Base-by-base conservation (phyloP, 257 asterid genomes). In the Capsicum chinense region DNA sequence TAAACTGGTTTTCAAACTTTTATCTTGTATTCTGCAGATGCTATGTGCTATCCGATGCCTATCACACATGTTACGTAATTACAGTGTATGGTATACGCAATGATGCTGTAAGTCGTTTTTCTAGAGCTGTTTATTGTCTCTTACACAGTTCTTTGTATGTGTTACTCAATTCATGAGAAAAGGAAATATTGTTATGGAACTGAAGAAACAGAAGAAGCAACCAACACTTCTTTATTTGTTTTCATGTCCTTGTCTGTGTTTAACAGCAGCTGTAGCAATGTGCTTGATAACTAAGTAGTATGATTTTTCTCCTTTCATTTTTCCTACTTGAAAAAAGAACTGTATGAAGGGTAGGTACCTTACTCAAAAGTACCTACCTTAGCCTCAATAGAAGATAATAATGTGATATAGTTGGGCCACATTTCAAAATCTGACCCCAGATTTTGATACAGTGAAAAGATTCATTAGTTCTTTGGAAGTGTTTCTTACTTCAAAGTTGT, bases 41-140 rank as follows among this genome's bases (percentile, higher is more conserved):
- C 87, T 95, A 94, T 86, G 79, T 93, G 88, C 89, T 95, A 84
- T 93, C 98, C 68, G 99, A 93, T 87, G 87, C 98, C 74, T 93
- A 88, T 83, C 95, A 93, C 90, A 88, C 74, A 33, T 93, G 96
- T 88, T 93, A 84, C 79, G 89, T 93, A 60, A 85, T 95, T 57
- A 88, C 99, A 5, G 94, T 92, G 63, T 95, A 95, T 74, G 95
- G 94, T 82, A 88, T 94, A 83, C 85, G 85, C 35, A 90, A 86
- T 84, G 95, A 94, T 71, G 95, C 92, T 15, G 99, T 95, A 89
- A 88, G 97, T 89, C 64, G 54, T 33, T 83, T 68, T 79, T 73
- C 69, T 54, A 37, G 63, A 52, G 62, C 60, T 14, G 79, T 42
- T 14, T 48, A 48, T 48, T 48, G 79, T 56, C 64, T 47, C 79